These are phyloP conservation scores for Hypomyces perniciosus DNA, from an alignment of 2,329 filamentous ascomycete species.

Conservation along the genomic window DNA sequence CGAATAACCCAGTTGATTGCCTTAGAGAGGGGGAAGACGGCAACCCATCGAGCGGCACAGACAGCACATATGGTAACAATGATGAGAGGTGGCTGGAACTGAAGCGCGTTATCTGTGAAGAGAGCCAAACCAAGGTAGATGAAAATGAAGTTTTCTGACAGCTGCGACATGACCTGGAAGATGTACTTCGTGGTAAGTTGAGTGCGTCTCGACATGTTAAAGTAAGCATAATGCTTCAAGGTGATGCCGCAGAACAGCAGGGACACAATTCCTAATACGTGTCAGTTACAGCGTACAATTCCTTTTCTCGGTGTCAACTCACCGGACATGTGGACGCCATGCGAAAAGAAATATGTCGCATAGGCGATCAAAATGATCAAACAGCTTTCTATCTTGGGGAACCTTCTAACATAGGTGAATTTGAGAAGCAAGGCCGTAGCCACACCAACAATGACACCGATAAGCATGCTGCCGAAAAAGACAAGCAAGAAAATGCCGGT, in stretches of 20 bases:
- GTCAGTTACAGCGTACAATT: neutral
- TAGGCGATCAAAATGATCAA: conserved; percentile 91
- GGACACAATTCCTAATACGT: conserved; percentile 76
- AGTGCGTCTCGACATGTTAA: conserved; percentile 98
- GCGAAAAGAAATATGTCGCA: conserved; percentile 95
- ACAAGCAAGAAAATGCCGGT: conserved; percentile 91
- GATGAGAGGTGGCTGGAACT: conserved; percentile 93
- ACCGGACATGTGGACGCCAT: conserved; percentile 94
- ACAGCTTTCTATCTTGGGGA: conserved; percentile 95
- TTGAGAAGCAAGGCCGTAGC: conserved; percentile 83
- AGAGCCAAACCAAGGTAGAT: conserved; percentile 94
- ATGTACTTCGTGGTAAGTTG: conserved; percentile 97
- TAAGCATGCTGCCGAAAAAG: conserved; percentile 89
- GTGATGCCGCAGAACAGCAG: conserved; percentile 97
- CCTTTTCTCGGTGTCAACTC: conserved; percentile 27
- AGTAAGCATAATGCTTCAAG: conserved; percentile 97
- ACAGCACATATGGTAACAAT: conserved; percentile 89
- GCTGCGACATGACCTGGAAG: conserved; percentile 88
- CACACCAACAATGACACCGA: conserved; percentile 83
- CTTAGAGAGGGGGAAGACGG: conserved; percentile 86
- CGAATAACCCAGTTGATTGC: conserved; percentile 90
- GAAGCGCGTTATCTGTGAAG: conserved; percentile 81
- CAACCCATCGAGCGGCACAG: conserved; percentile 84
- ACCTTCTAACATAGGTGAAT: conserved; percentile 86
- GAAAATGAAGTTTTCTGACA: conserved; percentile 99